Conservation (phyloP, 768 basidiomycete genomes). For the Albatrellus ellisii region DNA sequence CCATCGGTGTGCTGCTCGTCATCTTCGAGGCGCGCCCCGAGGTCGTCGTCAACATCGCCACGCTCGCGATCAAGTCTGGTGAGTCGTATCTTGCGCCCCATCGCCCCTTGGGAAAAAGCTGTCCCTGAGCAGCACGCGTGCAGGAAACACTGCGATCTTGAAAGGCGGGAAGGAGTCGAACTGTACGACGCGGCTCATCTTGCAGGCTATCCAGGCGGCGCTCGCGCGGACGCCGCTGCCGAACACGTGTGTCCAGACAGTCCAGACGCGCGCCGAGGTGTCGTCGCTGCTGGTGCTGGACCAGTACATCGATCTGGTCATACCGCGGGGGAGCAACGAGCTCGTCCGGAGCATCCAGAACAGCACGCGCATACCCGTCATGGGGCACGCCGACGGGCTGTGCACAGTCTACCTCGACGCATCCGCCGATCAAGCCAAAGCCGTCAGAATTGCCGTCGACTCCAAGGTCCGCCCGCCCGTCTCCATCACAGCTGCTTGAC, state of each 20-base stretch:
- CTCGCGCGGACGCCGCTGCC: constrained; percentile 64
- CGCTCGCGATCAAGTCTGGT: constrained; percentile 96
- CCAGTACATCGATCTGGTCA: constrained; percentile 90
- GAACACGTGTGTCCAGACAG: constrained; percentile 73
- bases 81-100: constrained; percentile 13
- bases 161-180: constrained; percentile 97
- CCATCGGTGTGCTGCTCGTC: constrained; percentile 90
- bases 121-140: neutral
- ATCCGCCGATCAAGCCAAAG: constrained; percentile 65
- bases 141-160: constrained; percentile 93
- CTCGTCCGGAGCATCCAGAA: constrained; percentile 86
- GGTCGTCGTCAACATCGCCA: constrained; percentile 94
- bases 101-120: neutral
- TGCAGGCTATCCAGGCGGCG: constrained; percentile 68
- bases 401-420: constrained; percentile 88
- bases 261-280: constrained; percentile 87
- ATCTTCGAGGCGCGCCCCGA: constrained; percentile 98
- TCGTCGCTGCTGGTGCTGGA: constrained; percentile 78
- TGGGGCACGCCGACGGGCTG: constrained; percentile 97
- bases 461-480: constrained; percentile 54
- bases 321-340: constrained; percentile 88
- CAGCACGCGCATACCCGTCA: constrained; percentile 85
- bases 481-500: neutral
- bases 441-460: constrained; percentile 72
- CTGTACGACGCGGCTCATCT: constrained; percentile 62